Evolutionary conservation across 305 asterid species (phyloP).

Genomic region (Ilex paraguariensis): DNA sequence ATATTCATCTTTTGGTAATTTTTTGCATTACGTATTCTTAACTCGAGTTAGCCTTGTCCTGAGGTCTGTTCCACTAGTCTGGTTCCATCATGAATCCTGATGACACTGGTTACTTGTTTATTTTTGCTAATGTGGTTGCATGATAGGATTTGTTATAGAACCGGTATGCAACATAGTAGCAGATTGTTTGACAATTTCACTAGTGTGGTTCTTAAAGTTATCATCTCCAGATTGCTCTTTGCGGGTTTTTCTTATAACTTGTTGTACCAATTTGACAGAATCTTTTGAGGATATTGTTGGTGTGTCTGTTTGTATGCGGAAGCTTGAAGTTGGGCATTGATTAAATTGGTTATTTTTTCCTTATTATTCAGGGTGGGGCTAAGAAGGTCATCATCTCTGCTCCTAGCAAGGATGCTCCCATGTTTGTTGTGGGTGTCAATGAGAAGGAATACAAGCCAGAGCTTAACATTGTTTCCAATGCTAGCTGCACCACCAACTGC

Average conservation of each 20-base stretch:
- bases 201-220: too few species aligned
- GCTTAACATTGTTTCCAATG: slow-evolving; percentile 69
- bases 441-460: slow-evolving; percentile 73
- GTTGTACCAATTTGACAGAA: not conserved
- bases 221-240: too few species aligned
- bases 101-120: too few species aligned
- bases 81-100: too few species aligned
- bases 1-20: too few species aligned
- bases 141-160: too few species aligned
- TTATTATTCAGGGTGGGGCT: slow-evolving; percentile 67
- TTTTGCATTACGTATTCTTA: too few species aligned
- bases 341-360: not conserved
- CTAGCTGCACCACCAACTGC: slow-evolving; percentile 91
- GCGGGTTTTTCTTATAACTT: not conserved
- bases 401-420: slow-evolving; percentile 89
- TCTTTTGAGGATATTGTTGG: not conserved
- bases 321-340: not conserved
- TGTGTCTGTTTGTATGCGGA: not conserved
- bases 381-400: slow-evolving; percentile 89
- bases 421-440: slow-evolving; percentile 92
- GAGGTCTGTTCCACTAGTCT: too few species aligned
- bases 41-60: too few species aligned
- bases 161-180: too few species aligned
- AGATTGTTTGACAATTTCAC: too few species aligned
- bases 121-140: too few species aligned